These are phyloP conservation scores for Penicillium occitanis DNA, from an alignment of 2,329 filamentous ascomycete genomes.

Conservation along the genomic window DNA sequence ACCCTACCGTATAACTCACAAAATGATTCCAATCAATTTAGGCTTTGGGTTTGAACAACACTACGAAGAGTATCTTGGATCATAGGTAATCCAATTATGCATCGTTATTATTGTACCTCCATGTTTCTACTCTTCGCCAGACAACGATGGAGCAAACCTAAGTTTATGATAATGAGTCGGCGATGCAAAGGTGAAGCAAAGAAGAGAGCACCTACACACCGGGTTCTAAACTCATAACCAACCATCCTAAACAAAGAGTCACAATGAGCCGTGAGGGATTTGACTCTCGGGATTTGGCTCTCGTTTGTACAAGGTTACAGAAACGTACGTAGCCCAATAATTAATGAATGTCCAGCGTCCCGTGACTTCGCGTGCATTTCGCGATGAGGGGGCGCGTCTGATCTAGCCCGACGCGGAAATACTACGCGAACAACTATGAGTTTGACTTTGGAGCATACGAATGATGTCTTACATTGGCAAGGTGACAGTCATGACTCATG, in stretches of 20 bases:
- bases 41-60: not conserved
- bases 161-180: not conserved
- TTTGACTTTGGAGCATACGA: not conserved
- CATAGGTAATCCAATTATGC: not conserved
- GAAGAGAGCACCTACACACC: not conserved
- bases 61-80: not conserved
- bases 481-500: not conserved
- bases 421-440: not conserved
- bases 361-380: not conserved
- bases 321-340: not conserved
- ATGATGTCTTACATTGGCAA: not conserved
- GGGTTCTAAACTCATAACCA: not conserved
- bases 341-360: not conserved
- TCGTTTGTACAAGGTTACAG: not conserved
- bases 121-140: not conserved
- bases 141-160: not conserved
- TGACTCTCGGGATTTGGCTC: too few species aligned
- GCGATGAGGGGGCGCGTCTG: not conserved
- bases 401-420: not conserved
- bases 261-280: too few species aligned
- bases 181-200: not conserved
- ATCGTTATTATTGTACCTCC: not conserved
- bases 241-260: not conserved
- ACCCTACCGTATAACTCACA: not conserved
- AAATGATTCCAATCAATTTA: not conserved